A percentile compares a stretch with the other conserved stretches of the same genome.
phyloP scores from a whole-genome alignment of 1,284 basidiomycete species.

The Trichosporon ovoides region DNA sequence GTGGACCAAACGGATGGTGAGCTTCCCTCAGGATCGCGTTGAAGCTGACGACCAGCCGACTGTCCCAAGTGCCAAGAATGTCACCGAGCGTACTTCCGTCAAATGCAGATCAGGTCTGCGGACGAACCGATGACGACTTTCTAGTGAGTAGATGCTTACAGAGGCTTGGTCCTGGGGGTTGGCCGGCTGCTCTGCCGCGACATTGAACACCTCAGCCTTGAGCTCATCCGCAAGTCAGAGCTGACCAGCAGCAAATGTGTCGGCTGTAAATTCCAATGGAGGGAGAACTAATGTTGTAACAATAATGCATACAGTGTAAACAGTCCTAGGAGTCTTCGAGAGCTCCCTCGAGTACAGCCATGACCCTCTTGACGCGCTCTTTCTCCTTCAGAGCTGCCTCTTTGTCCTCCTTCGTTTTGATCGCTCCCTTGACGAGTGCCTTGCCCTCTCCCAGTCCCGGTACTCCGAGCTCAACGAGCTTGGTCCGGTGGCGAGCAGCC shows the following conservation, averaged over 20 bases:
- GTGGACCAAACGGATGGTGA: conserved; percentile 80
- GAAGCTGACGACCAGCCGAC: conserved; percentile 15
- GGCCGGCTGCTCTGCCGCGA: no score
- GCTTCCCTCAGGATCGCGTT: no score
- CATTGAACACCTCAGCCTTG: no score
- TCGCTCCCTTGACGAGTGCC: background rate
- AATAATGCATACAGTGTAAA: conserved; percentile 8
- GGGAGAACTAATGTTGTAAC: conserved; percentile 32
- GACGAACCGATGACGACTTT: conserved; percentile 97
- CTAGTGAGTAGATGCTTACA: no score
- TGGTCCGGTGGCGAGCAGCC: conserved; percentile 27
- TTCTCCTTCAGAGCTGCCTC: conserved; percentile 12
- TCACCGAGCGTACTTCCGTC: conserved; percentile 81
- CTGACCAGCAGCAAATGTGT: conserved; percentile 41
- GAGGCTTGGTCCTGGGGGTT: no score
- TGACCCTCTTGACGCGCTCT: conserved; percentile 34
- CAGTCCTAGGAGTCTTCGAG: conserved; percentile 21
- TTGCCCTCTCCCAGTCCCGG: conserved; percentile 32
- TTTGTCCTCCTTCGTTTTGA: conserved; percentile 1
- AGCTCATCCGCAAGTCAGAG: background rate
- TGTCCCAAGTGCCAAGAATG: conserved; percentile 89
- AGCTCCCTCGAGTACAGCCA: conserved; percentile 37
- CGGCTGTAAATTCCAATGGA: conserved; percentile 47
- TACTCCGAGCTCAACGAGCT: conserved; percentile 35
- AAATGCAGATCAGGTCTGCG: conserved; percentile 91